These are phyloP conservation scores for Epichloe aotearoae DNA, from an alignment of 2,329 filamentous ascomycete genomes.

Conservation along the genomic window DNA sequence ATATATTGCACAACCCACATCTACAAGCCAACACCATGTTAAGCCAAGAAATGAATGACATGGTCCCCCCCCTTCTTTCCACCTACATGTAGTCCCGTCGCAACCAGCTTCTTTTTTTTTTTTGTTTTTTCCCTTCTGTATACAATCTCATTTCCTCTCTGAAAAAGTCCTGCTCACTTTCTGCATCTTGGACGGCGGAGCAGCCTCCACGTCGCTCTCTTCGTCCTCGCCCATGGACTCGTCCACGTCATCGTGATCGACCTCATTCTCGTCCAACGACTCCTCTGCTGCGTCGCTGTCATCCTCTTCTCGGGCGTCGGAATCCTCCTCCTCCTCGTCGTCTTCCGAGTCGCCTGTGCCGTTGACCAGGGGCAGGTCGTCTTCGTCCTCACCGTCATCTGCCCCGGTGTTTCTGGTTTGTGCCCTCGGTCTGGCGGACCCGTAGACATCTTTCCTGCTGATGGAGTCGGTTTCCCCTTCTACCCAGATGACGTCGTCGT, in stretches of 20 bases:
- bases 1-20: not conserved
- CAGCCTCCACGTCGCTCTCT: slow-evolving; percentile 36
- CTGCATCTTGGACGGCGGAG: slow-evolving; percentile 32
- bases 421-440: slow-evolving; percentile 22
- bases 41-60: not conserved
- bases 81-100: not conserved
- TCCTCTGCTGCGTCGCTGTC: slow-evolving; percentile 35
- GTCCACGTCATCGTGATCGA: slow-evolving; percentile 43
- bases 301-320: slow-evolving; percentile 26
- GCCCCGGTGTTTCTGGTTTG: slow-evolving; percentile 30
- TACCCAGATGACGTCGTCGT: slow-evolving; percentile 69
- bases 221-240: slow-evolving; percentile 44
- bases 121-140: not conserved
- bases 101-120: not conserved
- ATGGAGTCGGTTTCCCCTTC: slow-evolving; percentile 61
- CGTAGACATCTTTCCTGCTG: slow-evolving; percentile 21
- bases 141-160: slow-evolving; percentile 19
- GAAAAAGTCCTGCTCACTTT: slow-evolving; percentile 24
- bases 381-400: slow-evolving; percentile 46
- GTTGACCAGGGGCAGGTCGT: slow-evolving; percentile 43
- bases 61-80: not conserved
- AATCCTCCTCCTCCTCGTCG: slow-evolving; percentile 38
- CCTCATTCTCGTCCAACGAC: slow-evolving; percentile 44
- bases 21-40: slow-evolving; percentile 6
- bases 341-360: slow-evolving; percentile 48